Conservation (phyloP, 2,329 filamentous ascomycete species). For the Stagonosporopsis cucurbitacearum region DNA sequence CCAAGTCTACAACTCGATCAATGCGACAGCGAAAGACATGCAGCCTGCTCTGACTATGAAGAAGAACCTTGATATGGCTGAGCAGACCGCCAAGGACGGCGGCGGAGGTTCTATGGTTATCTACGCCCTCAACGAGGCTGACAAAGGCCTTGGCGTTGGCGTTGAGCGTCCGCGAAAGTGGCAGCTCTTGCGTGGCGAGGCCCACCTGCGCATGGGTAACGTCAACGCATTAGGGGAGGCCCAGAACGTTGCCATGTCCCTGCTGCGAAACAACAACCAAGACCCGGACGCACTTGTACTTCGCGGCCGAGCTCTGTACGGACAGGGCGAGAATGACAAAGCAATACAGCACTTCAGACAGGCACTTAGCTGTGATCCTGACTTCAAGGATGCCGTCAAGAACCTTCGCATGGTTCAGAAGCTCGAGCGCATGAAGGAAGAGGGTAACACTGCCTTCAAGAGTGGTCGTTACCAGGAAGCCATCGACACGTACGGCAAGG, state of each 20-base stretch:
- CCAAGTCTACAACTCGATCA: constrained; percentile 79
- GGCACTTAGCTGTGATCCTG: constrained; percentile 87
- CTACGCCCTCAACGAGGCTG: constrained; percentile 89
- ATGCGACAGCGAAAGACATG: constrained; percentile 84
- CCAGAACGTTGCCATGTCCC: constrained; percentile 86
- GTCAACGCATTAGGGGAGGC: constrained; percentile 88
- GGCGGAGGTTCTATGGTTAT: constrained; percentile 89
- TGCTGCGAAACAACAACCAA: constrained; percentile 84
- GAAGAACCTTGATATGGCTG: constrained; percentile 79
- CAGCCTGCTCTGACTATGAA: constrained; percentile 84
- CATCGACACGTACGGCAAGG: constrained; percentile 82
- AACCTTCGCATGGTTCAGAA: constrained; percentile 90
- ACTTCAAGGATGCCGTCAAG: constrained; percentile 87
- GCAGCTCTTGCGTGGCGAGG: constrained; percentile 90
- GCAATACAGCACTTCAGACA: constrained; percentile 91
- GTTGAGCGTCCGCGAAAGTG: constrained; percentile 88
- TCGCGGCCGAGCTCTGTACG: constrained; percentile 84
- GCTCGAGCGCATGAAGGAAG: constrained; percentile 90
- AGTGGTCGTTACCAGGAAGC: constrained; percentile 78
- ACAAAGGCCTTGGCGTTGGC: constrained; percentile 75
- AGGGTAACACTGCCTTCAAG: constrained; percentile 92
- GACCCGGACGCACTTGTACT: constrained; percentile 94
- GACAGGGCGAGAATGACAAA: constrained; percentile 93
- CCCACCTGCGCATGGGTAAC: constrained; percentile 90
- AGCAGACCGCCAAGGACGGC: constrained; percentile 75